phyloP scores from a whole-genome alignment of 768 basidiomycete species.

The Psilocybe azurescens region DNA sequence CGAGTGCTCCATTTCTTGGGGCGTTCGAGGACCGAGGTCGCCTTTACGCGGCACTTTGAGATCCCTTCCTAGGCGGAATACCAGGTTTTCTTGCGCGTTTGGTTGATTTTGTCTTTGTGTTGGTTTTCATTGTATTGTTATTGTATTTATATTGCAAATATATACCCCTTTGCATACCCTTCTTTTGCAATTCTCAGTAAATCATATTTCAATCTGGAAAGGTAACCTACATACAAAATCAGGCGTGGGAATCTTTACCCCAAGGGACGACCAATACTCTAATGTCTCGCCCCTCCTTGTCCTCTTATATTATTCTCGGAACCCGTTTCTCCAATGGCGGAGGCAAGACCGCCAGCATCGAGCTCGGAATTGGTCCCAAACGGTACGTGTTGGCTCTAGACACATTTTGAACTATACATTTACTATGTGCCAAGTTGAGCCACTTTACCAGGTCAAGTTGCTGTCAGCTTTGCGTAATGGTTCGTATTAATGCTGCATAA shows the following conservation, averaged over 20 bases:
- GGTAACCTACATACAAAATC: no score
- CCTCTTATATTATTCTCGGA: neutral
- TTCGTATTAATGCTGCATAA: slow-evolving; percentile 26
- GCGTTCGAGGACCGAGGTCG: neutral
- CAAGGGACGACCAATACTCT: neutral
- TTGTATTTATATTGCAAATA: no score
- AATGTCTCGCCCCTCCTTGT: neutral
- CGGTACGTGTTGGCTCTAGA: neutral
- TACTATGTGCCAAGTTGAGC: slow-evolving; percentile 34
- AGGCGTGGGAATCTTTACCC: slow-evolving; percentile 8
- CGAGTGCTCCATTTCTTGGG: neutral
- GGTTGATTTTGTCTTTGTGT: neutral
- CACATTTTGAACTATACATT: neutral
- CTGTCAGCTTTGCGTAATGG: slow-evolving; percentile 67
- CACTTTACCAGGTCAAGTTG: slow-evolving; percentile 69
- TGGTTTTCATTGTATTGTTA: neutral
- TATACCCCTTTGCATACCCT: no score
- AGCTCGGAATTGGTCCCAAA: neutral
- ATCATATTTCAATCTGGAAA: no score
- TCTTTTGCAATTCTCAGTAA: no score
- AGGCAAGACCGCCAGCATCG: neutral
- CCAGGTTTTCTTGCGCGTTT: neutral
- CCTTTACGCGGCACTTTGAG: neutral
- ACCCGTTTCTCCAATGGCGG: neutral
- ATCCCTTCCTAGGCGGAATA: neutral